A percentile compares a stretch with the other conserved stretches of the same genome.
These are phyloP conservation scores for Ganoderma multipileum DNA, from an alignment of 1,284 basidiomycete genomes.

Conservation along the genomic window DNA sequence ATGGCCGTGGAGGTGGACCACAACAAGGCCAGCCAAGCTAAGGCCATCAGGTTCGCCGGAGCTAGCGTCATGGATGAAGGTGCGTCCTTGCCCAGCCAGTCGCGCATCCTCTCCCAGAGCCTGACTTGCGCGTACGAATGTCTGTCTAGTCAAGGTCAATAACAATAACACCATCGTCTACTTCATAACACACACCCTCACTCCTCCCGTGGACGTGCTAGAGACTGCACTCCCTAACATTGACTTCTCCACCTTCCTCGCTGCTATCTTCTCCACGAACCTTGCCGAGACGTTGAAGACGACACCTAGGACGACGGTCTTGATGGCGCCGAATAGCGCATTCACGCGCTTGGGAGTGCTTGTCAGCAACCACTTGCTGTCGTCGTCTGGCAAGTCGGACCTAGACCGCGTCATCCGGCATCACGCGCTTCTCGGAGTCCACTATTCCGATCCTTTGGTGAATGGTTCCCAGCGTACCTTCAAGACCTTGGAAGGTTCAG, in stretches of 20 bases:
- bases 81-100: slow-evolving; percentile 45
- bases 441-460: slow-evolving; percentile 72
- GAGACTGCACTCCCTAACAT: slow-evolving; percentile 85
- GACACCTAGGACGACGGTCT: slow-evolving; percentile 78
- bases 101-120: not conserved
- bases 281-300: slow-evolving; percentile 76
- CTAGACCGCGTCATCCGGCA: slow-evolving; percentile 86
- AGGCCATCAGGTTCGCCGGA: slow-evolving; percentile 78
- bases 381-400: slow-evolving; percentile 77
- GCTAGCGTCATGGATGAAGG: slow-evolving; percentile 83
- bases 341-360: slow-evolving; percentile 87
- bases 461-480: slow-evolving; percentile 75
- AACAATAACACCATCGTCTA: slow-evolving; percentile 84
- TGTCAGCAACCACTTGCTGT: slow-evolving; percentile 87
- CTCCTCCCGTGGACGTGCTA: slow-evolving; percentile 84
- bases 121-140: slow-evolving; percentile 24
- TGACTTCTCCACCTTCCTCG: slow-evolving; percentile 89
- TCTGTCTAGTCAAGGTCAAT: slow-evolving; percentile 59
- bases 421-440: slow-evolving; percentile 81
- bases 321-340: slow-evolving; percentile 90
- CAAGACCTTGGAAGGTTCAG: slow-evolving; percentile 76
- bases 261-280: slow-evolving; percentile 85
- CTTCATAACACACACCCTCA: slow-evolving; percentile 84
- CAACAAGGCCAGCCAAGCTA: slow-evolving; percentile 55
- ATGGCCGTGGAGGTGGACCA: slow-evolving; percentile 71